phyloP scores from a whole-genome alignment of 2,329 filamentous ascomycete genomes.

The Colletotrichum spinosum region DNA sequence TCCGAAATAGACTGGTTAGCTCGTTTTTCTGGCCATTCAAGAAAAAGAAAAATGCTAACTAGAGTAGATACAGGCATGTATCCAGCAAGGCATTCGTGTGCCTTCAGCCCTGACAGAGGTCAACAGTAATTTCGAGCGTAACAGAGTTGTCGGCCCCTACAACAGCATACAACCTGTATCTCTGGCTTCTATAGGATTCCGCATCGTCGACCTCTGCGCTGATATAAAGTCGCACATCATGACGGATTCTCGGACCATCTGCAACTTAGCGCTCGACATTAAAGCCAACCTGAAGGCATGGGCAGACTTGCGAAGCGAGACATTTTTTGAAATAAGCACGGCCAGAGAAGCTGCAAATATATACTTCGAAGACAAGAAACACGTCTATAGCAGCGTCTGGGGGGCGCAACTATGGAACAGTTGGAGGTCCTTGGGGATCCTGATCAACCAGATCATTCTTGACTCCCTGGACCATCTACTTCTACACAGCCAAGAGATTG shows the following conservation, averaged over 20 bases:
- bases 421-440: slow-evolving; percentile 38
- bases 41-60: not conserved
- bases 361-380: slow-evolving; percentile 34
- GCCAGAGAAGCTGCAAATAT: not conserved
- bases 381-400: slow-evolving; percentile 37
- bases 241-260: slow-evolving; percentile 32
- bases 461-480: slow-evolving; percentile 1
- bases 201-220: slow-evolving; percentile 39
- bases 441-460: slow-evolving; percentile 36
- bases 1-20: slow-evolving; percentile 44
- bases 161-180: slow-evolving; percentile 11
- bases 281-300: slow-evolving; percentile 10
- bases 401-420: slow-evolving; percentile 41
- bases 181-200: slow-evolving; percentile 35
- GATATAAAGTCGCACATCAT: slow-evolving; percentile 37
- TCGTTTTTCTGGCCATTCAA: not conserved
- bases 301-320: slow-evolving; percentile 1
- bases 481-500: not conserved
- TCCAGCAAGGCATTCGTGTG: slow-evolving; percentile 38
- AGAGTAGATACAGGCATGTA: slow-evolving; percentile 37
- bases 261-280: slow-evolving; percentile 9
- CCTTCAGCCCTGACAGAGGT: slow-evolving; percentile 26
- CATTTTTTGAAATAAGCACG: not conserved
- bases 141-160: not conserved
- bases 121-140: slow-evolving; percentile 17